Percentiles rank a stretch among this genome's conserved stretches.
phyloP scores from a whole-genome alignment of 805 yeast genomes.

The Saturnispora diversa region DNA sequence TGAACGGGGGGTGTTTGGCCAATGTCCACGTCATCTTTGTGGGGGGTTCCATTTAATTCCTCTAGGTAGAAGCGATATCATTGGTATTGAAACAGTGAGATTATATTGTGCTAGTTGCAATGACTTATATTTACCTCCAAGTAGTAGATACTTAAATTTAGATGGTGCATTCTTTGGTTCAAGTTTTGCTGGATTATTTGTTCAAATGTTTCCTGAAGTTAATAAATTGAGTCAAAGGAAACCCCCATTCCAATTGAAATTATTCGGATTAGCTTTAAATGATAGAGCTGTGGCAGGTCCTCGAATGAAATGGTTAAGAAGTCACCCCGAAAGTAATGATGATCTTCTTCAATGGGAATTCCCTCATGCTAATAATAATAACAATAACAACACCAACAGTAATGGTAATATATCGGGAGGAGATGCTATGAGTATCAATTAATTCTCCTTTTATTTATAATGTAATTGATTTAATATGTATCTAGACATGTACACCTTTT shows the following conservation, averaged over 20 bases:
- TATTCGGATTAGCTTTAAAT: slow-evolving; percentile 81
- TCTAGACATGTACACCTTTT: too few species aligned
- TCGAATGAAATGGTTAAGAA: slow-evolving; percentile 93
- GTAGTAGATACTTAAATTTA: slow-evolving; percentile 76
- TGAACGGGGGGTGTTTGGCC: slow-evolving; percentile 81
- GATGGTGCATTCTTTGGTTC: slow-evolving; percentile 98
- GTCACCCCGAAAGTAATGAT: slow-evolving; percentile 54
- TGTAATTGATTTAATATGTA: neutral
- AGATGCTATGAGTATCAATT: too few species aligned
- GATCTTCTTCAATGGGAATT: too few species aligned
- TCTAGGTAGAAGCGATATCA: slow-evolving; percentile 81
- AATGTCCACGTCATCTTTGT: slow-evolving; percentile 84
- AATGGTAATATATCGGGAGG: too few species aligned
- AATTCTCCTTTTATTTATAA: neutral
- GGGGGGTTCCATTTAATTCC: slow-evolving; percentile 88
- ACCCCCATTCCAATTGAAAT: slow-evolving; percentile 61
- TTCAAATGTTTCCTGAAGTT: slow-evolving; percentile 86
- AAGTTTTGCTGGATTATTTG: slow-evolving; percentile 85
- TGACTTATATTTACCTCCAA: slow-evolving; percentile 82
- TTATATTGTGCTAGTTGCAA: slow-evolving; percentile 91
- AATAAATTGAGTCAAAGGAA: slow-evolving; percentile 59
- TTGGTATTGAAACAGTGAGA: slow-evolving; percentile 87
- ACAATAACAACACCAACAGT: too few species aligned
- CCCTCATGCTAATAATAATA: too few species aligned
- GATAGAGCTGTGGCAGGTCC: slow-evolving; percentile 75